Conservation (phyloP, 352 stramenopile species). For the Phytophthora pisi region DNA sequence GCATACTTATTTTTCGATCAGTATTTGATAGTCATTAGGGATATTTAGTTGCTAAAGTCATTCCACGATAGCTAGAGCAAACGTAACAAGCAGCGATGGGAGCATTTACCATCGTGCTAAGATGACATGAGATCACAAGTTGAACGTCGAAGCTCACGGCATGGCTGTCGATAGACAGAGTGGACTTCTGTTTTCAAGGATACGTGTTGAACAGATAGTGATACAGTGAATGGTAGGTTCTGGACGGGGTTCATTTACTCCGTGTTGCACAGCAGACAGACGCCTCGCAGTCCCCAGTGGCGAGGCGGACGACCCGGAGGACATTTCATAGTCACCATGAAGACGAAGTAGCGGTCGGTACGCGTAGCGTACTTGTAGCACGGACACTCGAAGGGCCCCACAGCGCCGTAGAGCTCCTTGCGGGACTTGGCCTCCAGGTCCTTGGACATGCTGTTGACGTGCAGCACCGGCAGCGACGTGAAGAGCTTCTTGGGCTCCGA, state of each 20-base stretch:
- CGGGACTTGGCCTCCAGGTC: slow-evolving; percentile 92
- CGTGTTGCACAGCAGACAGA: slow-evolving; percentile 95
- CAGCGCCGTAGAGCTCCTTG: slow-evolving; percentile 92
- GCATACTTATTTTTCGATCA: too few species aligned
- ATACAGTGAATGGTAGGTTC: background rate
- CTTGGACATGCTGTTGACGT: slow-evolving; percentile 96
- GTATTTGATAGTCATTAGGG: too few species aligned
- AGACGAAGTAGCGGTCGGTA: slow-evolving; percentile 97
- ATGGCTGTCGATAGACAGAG: background rate
- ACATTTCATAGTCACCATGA: slow-evolving; percentile 94
- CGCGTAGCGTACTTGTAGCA: slow-evolving; percentile 97
- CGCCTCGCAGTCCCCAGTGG: slow-evolving; percentile 95
- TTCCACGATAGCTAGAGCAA: too few species aligned
- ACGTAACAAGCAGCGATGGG: too few species aligned
- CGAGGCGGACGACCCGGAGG: slow-evolving; percentile 87
- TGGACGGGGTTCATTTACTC: slow-evolving; percentile 48
- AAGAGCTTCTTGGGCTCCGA: slow-evolving; percentile 97
- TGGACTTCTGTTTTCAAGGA: slow-evolving; percentile 12
- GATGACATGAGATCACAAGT: slow-evolving; percentile 16
- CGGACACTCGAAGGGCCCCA: slow-evolving; percentile 94
- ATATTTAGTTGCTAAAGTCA: too few species aligned
- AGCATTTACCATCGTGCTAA: too few species aligned
- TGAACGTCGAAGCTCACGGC: slow-evolving; percentile 48
- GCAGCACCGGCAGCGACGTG: slow-evolving; percentile 94
- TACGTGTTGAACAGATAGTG: slow-evolving; percentile 23